Conservation (phyloP, 495 filamentous ascomycete species). For the Aspergillus panamensis region DNA sequence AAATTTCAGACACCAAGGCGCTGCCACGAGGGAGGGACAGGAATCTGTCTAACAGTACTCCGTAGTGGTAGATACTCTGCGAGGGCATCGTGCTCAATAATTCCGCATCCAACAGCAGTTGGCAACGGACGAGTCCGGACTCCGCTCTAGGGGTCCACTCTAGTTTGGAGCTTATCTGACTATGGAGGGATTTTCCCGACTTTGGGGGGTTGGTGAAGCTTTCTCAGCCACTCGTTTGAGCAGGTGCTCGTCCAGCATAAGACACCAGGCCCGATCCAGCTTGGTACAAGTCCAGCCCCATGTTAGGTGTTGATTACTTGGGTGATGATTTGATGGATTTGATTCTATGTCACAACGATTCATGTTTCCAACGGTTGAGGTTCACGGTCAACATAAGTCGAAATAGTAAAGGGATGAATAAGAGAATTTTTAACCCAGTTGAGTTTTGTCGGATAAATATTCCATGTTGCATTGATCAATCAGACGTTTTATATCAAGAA, state of each 20-base stretch:
- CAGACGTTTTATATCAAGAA: too few relatives aligned
- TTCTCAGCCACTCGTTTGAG: constrained; percentile 20
- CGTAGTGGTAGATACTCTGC: background rate
- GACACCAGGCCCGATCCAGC: background rate
- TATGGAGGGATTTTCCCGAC: background rate
- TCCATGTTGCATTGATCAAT: too few relatives aligned
- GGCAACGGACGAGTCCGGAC: background rate
- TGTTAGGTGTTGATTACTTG: background rate
- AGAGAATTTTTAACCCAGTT: too few relatives aligned
- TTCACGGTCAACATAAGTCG: too few relatives aligned
- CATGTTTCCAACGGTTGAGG: too few relatives aligned
- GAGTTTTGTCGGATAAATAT: too few relatives aligned
- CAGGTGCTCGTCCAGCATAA: constrained; percentile 11
- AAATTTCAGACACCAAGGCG: too few relatives aligned
- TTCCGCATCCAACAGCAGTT: background rate
- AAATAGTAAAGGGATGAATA: too few relatives aligned
- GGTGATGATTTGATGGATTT: too few relatives aligned
- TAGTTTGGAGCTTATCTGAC: background rate
- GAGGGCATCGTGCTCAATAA: background rate
- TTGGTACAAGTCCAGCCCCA: background rate
- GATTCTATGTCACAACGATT: too few relatives aligned
- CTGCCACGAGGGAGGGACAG: too few relatives aligned
- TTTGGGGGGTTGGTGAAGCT: background rate
- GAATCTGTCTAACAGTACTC: too few relatives aligned
- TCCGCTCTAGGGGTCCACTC: background rate